Base-by-base conservation (phyloP, 352 stramenopile genomes). In the Pythium dissimile region DNA sequence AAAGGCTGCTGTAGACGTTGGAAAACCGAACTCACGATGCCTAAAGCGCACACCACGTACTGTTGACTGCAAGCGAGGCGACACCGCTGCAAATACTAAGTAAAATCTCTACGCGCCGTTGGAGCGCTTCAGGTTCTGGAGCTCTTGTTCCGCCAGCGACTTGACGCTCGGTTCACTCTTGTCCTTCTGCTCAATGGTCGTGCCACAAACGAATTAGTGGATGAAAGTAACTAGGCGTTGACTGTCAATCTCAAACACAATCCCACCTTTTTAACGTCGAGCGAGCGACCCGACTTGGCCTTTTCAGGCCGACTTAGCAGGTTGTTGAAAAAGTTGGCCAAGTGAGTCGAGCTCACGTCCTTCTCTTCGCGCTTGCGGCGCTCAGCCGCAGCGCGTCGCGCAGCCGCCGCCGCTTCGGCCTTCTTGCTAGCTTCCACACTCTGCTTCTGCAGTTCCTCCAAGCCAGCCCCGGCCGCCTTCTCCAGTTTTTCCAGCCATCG, bases 291-390 rank as follows among this genome's bases (percentile, higher is more conserved):
- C n/a, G 79, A 88, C 58, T 83, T 88, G 23, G 83, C 77, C 55
- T 94, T 94, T 43, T 94, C 84, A 5, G 84, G 84, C 23, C 82
- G 80, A 63, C 84, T 94, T 7, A 94, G 67, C 48, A 94, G 48
- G 48, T 94, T 92, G 66, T 94, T 94, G 59, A 94, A 94, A 62
- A 94, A 94, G 57, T 91, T 94, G 27, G 85, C 77, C 58, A 94
- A 51, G 54, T 94, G 84, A 18, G 88, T 94, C 27, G 84, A 90
- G 67, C 74, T 92, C 46, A 94, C 82, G 45, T 92, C 82, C 67
- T 88, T 89, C 45, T 92, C 80, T 51, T 92, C 80, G 18, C 78
- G 73, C 58, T 91, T 94, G 39, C 82, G 72, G 12, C 80, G 78
- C 66, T 94, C 84, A 12, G 77, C 75, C 2, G 81, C 80, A 3